Evolutionary conservation across 176 grass and related monocot genomes (phyloP), one percentile per base, ranked within the genome.

Genomic region (Zizania latifolia): DNA sequence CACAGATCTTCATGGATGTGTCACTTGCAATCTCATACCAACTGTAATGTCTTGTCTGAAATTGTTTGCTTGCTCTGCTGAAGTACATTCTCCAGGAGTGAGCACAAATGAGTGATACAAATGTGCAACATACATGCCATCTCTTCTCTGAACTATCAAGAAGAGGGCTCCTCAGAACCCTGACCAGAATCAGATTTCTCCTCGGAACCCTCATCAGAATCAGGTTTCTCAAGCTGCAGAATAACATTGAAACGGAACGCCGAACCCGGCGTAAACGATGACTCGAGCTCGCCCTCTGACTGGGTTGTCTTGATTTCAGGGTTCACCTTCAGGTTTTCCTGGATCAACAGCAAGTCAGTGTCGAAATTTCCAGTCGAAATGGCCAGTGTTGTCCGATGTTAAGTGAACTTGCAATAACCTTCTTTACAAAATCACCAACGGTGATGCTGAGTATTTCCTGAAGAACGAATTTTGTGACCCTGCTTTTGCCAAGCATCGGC

Each of bases 401-500:
- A 35, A 22, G 34, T 67, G 54, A 55, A 83, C 33, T 73, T 40
- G 15, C 38, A 73, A 55, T 75, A 66, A 84, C 91, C 87, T 93
- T 90, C 74, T 87, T 85, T 17, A 88, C 78, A 37, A 85, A 93
- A 27, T 90, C 84, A 43, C 82, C 81, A 13, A 93, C 75, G 16
- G 91, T 88, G 33, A 86, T 76, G 41, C 84, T 87, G 33, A 93
- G 74, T 79, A 93, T 86, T 39, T 93, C 87, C 72, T 87, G 81
- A 26, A 93, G 85, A 54, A 90, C 75, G 59, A 93, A 93, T 48
- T 90, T 93, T 15, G 81, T 93, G 70, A 90, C 87, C 39, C 91
- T 84, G 74, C 86, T 86, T 83, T 67, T 90, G 38, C 91, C 91
- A 10, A 93, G 87, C 81, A 93, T 90, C 54, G 87, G 81, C 58